Percentiles rank a stretch among this genome's conserved stretches.
Conservation (phyloP, 176 grass and related monocot genomes). For the Puya raimondii region DNA sequence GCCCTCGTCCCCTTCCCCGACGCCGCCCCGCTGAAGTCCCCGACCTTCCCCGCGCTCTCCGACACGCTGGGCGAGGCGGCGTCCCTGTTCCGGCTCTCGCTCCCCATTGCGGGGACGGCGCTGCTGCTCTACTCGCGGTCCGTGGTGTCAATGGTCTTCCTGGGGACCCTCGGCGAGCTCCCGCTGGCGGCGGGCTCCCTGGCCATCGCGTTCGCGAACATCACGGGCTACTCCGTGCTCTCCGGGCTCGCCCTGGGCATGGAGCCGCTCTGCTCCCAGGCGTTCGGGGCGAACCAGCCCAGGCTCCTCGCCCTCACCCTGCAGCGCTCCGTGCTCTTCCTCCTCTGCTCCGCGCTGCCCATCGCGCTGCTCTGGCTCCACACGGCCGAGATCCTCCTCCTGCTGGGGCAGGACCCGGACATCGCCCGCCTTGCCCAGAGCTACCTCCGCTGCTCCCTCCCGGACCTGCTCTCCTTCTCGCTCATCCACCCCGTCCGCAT, state of each 20-base stretch:
- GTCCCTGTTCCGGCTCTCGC: conserved; percentile 59
- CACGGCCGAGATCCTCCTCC: conserved; percentile 67
- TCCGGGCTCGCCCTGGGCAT: conserved; percentile 86
- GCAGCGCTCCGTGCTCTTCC: conserved; percentile 74
- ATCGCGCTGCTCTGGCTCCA: conserved; percentile 60
- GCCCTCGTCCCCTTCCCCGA: conserved; percentile 19
- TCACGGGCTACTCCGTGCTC: conserved; percentile 88
- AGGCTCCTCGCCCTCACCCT: conserved; percentile 65
- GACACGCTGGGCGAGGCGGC: conserved; percentile 40
- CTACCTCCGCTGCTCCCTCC: conserved; percentile 69
- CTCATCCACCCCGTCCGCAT: conserved; percentile 83
- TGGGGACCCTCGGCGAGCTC: conserved; percentile 87
- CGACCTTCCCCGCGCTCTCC: neutral
- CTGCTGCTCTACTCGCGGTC: conserved; percentile 82
- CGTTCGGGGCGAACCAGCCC: conserved; percentile 73
- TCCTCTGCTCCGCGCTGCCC: conserved; percentile 87
- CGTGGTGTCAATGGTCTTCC: conserved; percentile 79
- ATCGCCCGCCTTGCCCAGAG: conserved; percentile 66
- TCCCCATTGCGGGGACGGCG: conserved; percentile 76
- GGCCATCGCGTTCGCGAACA: conserved; percentile 87
- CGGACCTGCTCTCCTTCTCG: conserved; percentile 83
- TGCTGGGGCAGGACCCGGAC: conserved; percentile 66
- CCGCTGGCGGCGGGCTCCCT: conserved; percentile 78
- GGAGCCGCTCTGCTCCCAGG: conserved; percentile 91
- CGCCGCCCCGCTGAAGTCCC: neutral